Evolutionary conservation across 305 asterid species (phyloP).

Genomic region (Ilex paraguariensis): DNA sequence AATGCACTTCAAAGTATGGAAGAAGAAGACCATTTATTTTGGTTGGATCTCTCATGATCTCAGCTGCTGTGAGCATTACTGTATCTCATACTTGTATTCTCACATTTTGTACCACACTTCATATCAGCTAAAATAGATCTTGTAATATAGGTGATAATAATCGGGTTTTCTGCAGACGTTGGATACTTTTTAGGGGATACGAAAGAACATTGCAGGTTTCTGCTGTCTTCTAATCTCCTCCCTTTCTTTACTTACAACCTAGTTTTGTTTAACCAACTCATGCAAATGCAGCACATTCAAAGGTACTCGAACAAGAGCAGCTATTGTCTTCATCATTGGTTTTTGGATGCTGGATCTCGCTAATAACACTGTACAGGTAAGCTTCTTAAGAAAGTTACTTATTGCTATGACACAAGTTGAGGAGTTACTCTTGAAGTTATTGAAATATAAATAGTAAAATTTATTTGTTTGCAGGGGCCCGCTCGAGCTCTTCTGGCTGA

Average conservation of each 20-base stretch:
- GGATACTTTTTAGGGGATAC: constrained; percentile 95
- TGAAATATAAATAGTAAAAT: constrained; percentile 10
- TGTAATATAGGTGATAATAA: constrained; percentile 75
- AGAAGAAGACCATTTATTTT: constrained; percentile 93
- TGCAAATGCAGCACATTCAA: constrained; percentile 77
- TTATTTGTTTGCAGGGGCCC: constrained; percentile 68
- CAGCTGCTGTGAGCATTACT: constrained; percentile 70
- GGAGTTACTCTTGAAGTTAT: neutral
- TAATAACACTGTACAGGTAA: constrained; percentile 98
- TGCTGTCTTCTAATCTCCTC: constrained; percentile 18
- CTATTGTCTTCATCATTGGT: constrained; percentile 81
- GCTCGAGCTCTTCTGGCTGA: constrained; percentile 99
- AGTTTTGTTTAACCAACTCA: constrained; percentile 25
- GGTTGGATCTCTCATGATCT: constrained; percentile 90
- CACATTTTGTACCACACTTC: neutral
- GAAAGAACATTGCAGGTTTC: constrained; percentile 96
- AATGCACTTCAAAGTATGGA: constrained; percentile 95
- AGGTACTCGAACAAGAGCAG: constrained; percentile 99
- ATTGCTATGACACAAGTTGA: neutral
- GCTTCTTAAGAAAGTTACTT: constrained; percentile 10
- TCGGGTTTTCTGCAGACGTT: constrained; percentile 99
- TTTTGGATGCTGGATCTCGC: constrained; percentile 99
- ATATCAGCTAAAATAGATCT: constrained; percentile 36
- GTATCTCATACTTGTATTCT: neutral
- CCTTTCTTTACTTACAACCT: constrained; percentile 11